Percentiles rank a stretch among this genome's conserved stretches.
phyloP scores from a whole-genome alignment of 495 filamentous ascomycete species.

The Penicillium fimorum region DNA sequence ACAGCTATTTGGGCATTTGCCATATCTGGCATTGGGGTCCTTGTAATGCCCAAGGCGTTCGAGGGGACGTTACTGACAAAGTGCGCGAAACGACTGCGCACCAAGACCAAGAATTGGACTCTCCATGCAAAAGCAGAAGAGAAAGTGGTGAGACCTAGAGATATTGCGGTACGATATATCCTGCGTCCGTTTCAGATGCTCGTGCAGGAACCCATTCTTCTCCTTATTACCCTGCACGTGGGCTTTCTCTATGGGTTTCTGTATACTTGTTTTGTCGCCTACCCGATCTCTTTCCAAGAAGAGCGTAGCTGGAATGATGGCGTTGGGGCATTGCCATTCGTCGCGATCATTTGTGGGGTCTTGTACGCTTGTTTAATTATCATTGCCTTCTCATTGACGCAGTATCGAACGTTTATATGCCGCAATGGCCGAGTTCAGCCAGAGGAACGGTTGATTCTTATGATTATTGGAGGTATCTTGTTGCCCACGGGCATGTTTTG shows the following conservation, averaged over 20 bases:
- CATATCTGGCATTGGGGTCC: slow-evolving; percentile 39
- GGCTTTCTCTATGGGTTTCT: slow-evolving; percentile 38
- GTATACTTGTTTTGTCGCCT: slow-evolving; percentile 51
- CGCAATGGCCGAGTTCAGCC: slow-evolving; percentile 34
- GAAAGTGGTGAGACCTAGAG: slow-evolving; percentile 18
- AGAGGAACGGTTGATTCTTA: slow-evolving; percentile 51
- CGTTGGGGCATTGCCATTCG: slow-evolving; percentile 50
- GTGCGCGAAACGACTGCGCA: slow-evolving; percentile 49
- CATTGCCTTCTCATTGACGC: slow-evolving; percentile 44
- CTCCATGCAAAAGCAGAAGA: slow-evolving; percentile 36
- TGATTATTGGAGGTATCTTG: slow-evolving; percentile 49
- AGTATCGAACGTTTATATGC: slow-evolving; percentile 21
- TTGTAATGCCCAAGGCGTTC: slow-evolving; percentile 55
- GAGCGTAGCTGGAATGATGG: slow-evolving; percentile 46
- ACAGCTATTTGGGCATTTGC: slow-evolving; percentile 51
- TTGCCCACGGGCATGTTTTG: slow-evolving; percentile 55
- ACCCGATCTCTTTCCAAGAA: slow-evolving; percentile 51
- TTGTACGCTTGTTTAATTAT: slow-evolving; percentile 47
- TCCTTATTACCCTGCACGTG: slow-evolving; percentile 39
- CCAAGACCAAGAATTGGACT: slow-evolving; percentile 57
- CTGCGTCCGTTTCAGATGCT: slow-evolving; percentile 34
- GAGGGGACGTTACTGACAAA: slow-evolving; percentile 48
- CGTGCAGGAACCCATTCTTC: slow-evolving; percentile 38
- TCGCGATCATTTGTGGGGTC: slow-evolving; percentile 53
- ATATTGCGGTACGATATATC: slow-evolving; percentile 41